Percentiles rank a stretch among this genome's conserved stretches.
Evolutionary conservation across 768 basidiomycete genomes (phyloP).

Genomic region (Serpula lacrymans): DNA sequence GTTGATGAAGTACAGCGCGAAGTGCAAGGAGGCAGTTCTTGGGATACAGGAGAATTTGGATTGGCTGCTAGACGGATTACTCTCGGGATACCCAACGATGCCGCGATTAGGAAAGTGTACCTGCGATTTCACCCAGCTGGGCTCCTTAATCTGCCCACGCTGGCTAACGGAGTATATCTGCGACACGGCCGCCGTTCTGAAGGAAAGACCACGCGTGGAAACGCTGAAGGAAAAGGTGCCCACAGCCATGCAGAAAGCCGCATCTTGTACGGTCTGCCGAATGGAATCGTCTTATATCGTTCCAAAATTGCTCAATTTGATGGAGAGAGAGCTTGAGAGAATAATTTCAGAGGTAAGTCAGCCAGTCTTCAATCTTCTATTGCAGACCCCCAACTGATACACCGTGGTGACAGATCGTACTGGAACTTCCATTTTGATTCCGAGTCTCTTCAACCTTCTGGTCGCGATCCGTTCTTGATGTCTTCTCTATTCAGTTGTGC

Average conservation of each 20-base stretch:
- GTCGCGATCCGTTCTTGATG: no score
- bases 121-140: no score
- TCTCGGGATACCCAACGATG: no score
- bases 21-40: constrained; percentile 16
- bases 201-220: constrained; percentile 20
- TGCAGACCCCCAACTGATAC: no score
- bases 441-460: no score
- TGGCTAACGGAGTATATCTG: constrained; percentile 29
- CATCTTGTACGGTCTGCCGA: constrained; percentile 17
- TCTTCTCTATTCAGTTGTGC: no score
- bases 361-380: no score
- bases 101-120: no score
- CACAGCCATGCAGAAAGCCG: constrained; percentile 16
- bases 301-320: constrained; percentile 18
- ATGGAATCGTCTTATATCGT: constrained; percentile 14
- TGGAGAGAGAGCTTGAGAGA: constrained; percentile 18
- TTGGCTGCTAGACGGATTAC: no score
- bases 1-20: constrained; percentile 16
- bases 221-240: constrained; percentile 13
- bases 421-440: no score
- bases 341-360: constrained; percentile 18
- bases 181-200: constrained; percentile 15
- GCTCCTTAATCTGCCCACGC: no score
- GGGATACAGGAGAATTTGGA: constrained; percentile 16
- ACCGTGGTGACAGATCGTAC: no score